These are phyloP conservation scores for Athelia sp. DNA, from an alignment of 1,284 basidiomycete genomes.

Conservation along the genomic window DNA sequence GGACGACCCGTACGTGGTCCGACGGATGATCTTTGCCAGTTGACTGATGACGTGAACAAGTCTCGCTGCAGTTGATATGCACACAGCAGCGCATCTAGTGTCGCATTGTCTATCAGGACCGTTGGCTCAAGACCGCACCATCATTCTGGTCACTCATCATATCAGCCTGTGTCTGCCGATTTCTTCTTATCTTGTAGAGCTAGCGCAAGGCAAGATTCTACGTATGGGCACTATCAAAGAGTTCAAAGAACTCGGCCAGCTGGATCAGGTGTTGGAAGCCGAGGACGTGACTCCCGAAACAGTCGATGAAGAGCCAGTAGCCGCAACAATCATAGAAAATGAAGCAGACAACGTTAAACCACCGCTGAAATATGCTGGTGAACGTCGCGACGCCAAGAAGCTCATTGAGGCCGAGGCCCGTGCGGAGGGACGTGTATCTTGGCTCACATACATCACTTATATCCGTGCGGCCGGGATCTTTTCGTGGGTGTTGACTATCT, in stretches of 20 bases:
- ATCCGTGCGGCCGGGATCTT: constrained; percentile 54
- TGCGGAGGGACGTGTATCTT: constrained; percentile 59
- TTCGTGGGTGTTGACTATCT: constrained; percentile 49
- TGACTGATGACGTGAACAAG: constrained; percentile 27
- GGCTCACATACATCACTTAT: constrained; percentile 56
- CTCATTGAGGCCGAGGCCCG: constrained; percentile 59
- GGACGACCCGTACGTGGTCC: constrained; percentile 69
- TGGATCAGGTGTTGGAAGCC: constrained; percentile 44
- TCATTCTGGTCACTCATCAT: constrained; percentile 86
- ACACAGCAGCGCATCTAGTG: constrained; percentile 76
- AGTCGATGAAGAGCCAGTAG: constrained; percentile 11
- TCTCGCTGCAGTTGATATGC: constrained; percentile 85
- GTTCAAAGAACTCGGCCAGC: constrained; percentile 45
- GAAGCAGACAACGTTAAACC: constrained; percentile 30
- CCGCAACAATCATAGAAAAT: constrained; percentile 23
- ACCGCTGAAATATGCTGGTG: constrained; percentile 6
- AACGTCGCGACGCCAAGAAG: constrained; percentile 27
- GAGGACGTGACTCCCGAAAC: constrained; percentile 34
- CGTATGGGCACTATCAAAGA: constrained; percentile 52
- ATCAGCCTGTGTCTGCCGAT: constrained; percentile 65
- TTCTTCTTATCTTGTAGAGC: constrained; percentile 63
- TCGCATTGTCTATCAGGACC: constrained; percentile 58
- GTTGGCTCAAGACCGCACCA: constrained; percentile 61
- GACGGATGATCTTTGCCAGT: background rate
- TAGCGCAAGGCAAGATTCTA: constrained; percentile 56